Evolutionary conservation across 305 asterid genomes (phyloP), one percentile per base, ranked within the genome.

Genomic region (Plantago coronopus): DNA sequence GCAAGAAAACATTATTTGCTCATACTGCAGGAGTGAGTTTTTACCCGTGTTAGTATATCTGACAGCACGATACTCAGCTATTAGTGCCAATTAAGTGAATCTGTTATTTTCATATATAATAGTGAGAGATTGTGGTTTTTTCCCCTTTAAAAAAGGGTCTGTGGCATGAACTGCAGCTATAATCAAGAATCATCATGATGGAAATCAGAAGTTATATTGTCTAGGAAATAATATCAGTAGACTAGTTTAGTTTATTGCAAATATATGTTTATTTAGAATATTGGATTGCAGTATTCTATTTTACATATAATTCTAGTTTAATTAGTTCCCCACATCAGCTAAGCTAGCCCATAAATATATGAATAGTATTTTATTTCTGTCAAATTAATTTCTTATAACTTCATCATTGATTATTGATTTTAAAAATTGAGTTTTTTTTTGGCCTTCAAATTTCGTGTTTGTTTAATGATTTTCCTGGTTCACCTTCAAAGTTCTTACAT

Each of bases 11-110:
- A 51, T 79, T 93, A 70, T 87, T 76, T 65, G 86, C 89, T 70
- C 97, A 93, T 75, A 67, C 88, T 65, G 73, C 91, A 34, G 91
- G 75, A 86, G 96, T 93, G 74, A 81, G 86, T 54, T 73, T 50
- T 58, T 65, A 53, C 66, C 69, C 64, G 49, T 48, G 51, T n/a
- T 74, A 38, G 44, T 11, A 38, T 38, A 12, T 38, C 44, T 38
- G 3, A 1, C 44, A 38, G 2, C 16, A 38, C 2, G 44, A 12
- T 12, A 11, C 13, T 16, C 44, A 38, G 44, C 16, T 38, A 12
- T 29, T 38, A 12, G 14, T 12, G 14, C 16, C 16, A 38, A 38
- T 11, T 37, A 12, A 8, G 13, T 1, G 16, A 11, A 3, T 12
- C 44, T 11, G 44, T 38, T 11, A 12, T 38, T 38, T 38, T 38